Conservation (phyloP, 2,329 filamentous ascomycete genomes). For the Hypoxylon sp. region DNA sequence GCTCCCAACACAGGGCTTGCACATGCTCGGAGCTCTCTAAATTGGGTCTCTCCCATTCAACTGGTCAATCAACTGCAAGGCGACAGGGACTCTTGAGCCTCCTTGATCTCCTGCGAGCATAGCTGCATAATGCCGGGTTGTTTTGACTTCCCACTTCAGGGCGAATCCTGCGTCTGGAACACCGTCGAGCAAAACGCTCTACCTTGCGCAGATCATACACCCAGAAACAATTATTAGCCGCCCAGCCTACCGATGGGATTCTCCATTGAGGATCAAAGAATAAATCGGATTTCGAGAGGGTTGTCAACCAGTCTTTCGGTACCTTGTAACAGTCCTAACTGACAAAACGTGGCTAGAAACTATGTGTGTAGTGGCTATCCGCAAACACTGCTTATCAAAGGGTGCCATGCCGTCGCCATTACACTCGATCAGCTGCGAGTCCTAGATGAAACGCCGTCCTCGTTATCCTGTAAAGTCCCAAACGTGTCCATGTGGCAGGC, state of each 20-base stretch:
- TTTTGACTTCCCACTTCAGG: slow-evolving; percentile 39
- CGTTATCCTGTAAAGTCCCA: slow-evolving; percentile 34
- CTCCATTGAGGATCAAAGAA: slow-evolving; percentile 41
- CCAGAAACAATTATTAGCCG: slow-evolving; percentile 40
- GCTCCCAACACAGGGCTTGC: slow-evolving; percentile 41
- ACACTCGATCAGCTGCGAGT: slow-evolving; percentile 21
- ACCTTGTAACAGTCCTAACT: slow-evolving; percentile 25
- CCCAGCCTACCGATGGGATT: slow-evolving; percentile 38
- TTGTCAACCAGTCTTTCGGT: slow-evolving; percentile 29
- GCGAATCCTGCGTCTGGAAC: slow-evolving; percentile 44
- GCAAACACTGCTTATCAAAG: slow-evolving; percentile 12
- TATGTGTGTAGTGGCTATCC: slow-evolving; percentile 21
- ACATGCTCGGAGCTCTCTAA: slow-evolving; percentile 28
- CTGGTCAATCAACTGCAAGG: slow-evolving; percentile 18
- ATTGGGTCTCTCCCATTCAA: slow-evolving; percentile 19
- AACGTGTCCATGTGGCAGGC: slow-evolving; percentile 27
- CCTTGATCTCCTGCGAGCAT: slow-evolving; percentile 41
- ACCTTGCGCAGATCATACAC: slow-evolving; percentile 46
- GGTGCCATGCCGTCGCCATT: slow-evolving; percentile 7
- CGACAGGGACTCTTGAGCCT: slow-evolving; percentile 31
- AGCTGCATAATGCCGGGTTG: slow-evolving; percentile 44
- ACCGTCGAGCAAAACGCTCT: slow-evolving; percentile 35
- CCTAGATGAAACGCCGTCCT: slow-evolving; percentile 44
- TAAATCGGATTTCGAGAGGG: slow-evolving; percentile 36
- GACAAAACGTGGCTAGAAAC: slow-evolving; percentile 29